A percentile compares a stretch with the other conserved stretches of the same genome.
Evolutionary conservation across 192 early-diverging fungal genomes (phyloP).

Genomic region (Dissophora ornata): DNA sequence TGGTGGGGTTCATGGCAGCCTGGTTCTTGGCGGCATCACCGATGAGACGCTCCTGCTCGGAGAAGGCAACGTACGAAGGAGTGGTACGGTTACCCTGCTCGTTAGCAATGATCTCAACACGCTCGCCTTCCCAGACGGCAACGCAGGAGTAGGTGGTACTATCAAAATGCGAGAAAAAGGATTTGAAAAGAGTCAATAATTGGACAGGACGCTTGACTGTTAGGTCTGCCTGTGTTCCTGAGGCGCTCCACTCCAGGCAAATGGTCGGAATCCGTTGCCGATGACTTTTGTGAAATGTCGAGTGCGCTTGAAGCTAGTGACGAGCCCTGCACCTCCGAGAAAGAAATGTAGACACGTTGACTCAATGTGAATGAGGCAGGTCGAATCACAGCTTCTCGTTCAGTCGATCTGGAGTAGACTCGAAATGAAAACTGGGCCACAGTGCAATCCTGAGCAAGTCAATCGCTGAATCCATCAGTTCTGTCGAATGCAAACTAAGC

Average conservation of each 20-base stretch:
- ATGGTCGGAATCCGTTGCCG: no score
- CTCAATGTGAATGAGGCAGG: no score
- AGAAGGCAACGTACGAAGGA: constrained; percentile 89
- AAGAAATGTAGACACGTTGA: no score
- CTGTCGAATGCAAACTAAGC: neutral
- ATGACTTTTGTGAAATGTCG: no score
- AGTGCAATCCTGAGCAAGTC: no score
- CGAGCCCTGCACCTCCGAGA: no score
- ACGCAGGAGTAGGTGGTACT: constrained; percentile 59
- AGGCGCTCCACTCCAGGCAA: no score
- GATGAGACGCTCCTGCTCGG: constrained; percentile 82
- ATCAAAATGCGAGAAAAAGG: neutral
- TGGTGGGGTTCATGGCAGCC: constrained; percentile 91
- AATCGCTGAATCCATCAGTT: neutral
- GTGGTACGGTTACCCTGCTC: constrained; percentile 92
- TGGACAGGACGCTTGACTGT: neutral
- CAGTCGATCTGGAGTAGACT: no score
- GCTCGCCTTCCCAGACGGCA: constrained; percentile 58
- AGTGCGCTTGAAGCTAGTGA: no score
- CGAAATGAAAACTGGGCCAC: no score
- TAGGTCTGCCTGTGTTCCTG: no score
- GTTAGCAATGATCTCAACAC: constrained; percentile 82
- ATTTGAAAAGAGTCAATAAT: neutral
- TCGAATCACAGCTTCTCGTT: no score
- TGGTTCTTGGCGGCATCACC: constrained; percentile 95